Evolutionary conservation across 495 filamentous ascomycete genomes (phyloP).

Genomic region (Neurospora sp.): DNA sequence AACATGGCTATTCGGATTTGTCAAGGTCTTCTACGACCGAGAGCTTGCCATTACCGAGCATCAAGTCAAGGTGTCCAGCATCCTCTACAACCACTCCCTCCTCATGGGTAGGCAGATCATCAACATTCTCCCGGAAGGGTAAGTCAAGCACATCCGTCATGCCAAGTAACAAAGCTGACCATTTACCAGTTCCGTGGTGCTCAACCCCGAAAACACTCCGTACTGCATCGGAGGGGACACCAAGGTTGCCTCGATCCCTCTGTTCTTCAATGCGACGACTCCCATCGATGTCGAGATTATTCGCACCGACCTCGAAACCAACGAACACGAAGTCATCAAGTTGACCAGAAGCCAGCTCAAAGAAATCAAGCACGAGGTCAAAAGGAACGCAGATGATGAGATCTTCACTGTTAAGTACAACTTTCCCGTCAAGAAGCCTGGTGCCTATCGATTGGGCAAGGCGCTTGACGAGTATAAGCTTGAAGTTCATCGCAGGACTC

Average conservation of each 20-base stretch:
- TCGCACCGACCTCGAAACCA: constrained; percentile 72
- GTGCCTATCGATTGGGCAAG: constrained; percentile 71
- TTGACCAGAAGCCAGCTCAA: constrained; percentile 48
- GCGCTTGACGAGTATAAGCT: constrained; percentile 89
- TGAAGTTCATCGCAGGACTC: constrained; percentile 67
- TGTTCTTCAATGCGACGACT: constrained; percentile 84
- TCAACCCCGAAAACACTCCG: constrained; percentile 68
- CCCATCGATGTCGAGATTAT: constrained; percentile 78
- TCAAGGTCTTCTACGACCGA: constrained; percentile 73
- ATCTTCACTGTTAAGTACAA: constrained; percentile 41
- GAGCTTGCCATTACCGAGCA: constrained; percentile 84
- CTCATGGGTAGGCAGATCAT: constrained; percentile 94
- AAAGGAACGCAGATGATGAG: constrained; percentile 35
- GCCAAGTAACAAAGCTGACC: constrained; percentile 7
- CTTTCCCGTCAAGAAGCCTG: constrained; percentile 65
- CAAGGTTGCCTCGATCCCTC: constrained; percentile 57
- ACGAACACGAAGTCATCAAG: constrained; percentile 64
- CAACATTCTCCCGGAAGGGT: constrained; percentile 94
- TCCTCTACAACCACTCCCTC: constrained; percentile 81
- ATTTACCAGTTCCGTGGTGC: constrained; percentile 56
- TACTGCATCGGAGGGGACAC: constrained; percentile 66
- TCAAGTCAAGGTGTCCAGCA: constrained; percentile 73
- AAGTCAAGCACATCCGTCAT: constrained; percentile 16
- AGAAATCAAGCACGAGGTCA: constrained; percentile 48
- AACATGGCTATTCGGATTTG: constrained; percentile 54